Evolutionary conservation across 495 filamentous ascomycete species (phyloP).

Genomic region (Penicillium silybi): DNA sequence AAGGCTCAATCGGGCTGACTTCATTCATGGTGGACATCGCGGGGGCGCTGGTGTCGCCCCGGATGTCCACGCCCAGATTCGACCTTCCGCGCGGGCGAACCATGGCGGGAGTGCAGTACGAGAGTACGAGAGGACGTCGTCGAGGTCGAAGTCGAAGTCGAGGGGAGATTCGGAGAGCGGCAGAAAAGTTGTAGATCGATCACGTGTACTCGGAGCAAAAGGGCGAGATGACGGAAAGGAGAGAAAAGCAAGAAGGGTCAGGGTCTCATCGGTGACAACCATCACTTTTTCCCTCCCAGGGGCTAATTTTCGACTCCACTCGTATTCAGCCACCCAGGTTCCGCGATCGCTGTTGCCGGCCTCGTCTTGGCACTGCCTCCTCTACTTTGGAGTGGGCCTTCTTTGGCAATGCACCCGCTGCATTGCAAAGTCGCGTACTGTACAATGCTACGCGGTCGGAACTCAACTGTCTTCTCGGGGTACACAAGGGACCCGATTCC

Average conservation of each 20-base stretch:
- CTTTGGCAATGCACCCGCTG: background rate
- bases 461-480: background rate
- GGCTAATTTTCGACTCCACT: background rate
- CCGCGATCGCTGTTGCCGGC: background rate
- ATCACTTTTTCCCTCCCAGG: background rate
- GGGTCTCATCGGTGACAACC: background rate
- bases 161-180: background rate
- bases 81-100: constrained; percentile 45
- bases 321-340: background rate
- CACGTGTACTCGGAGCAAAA: background rate
- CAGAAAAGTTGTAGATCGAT: background rate
- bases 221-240: background rate
- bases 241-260: background rate
- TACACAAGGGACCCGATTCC: background rate
- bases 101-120: constrained; percentile 23
- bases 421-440: background rate
- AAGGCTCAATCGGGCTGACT: constrained; percentile 41
- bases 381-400: background rate
- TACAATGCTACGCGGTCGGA: background rate
- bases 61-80: constrained; percentile 48
- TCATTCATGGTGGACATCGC: constrained; percentile 52
- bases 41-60: constrained; percentile 49
- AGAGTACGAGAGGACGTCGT: background rate
- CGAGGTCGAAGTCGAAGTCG: background rate
- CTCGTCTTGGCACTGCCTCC: background rate